These are phyloP conservation scores for Sphaerulina musiva DNA, from an alignment of 2,329 filamentous ascomycete species.

Conservation along the genomic window DNA sequence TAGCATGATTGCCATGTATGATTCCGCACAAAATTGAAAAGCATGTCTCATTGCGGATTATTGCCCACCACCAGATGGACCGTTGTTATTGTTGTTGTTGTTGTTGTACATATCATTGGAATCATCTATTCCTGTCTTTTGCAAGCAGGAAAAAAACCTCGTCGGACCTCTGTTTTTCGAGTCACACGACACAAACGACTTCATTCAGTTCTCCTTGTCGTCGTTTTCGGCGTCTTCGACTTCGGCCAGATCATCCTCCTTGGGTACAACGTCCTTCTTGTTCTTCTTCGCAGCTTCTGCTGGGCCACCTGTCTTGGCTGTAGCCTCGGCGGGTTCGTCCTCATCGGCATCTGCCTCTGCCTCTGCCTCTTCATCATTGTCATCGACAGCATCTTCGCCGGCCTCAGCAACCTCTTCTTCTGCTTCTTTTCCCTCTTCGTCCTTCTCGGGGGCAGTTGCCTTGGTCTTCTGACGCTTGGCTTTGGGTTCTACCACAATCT, in stretches of 20 bases:
- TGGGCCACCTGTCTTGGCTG: constrained; percentile 26
- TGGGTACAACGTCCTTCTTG: constrained; percentile 28
- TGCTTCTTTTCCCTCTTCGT: neutral
- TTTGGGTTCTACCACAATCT: constrained; percentile 6
- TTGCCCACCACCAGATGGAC: neutral
- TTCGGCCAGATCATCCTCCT: constrained; percentile 30
- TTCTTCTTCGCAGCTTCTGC: constrained; percentile 28
- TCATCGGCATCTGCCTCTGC: constrained; percentile 24
- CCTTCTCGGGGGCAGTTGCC: constrained; percentile 4
- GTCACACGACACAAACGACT: too few species aligned
- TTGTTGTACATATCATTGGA: neutral
- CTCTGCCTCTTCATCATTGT: constrained; percentile 21
- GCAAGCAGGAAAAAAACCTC: neutral
- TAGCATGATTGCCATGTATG: too few species aligned
- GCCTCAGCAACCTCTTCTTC: neutral
- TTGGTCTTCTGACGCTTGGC: constrained; percentile 25
- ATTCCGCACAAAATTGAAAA: too few species aligned
- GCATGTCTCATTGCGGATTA: neutral
- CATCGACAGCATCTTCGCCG: constrained; percentile 9
- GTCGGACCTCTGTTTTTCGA: neutral
- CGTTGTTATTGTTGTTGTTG: neutral
- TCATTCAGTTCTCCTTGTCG: neutral
- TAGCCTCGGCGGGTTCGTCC: constrained; percentile 30
- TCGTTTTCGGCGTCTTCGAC: constrained; percentile 19
- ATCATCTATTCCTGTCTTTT: neutral